Conservation (phyloP, 2,329 filamentous ascomycete genomes). For the Colletotrichum brevisporum region DNA sequence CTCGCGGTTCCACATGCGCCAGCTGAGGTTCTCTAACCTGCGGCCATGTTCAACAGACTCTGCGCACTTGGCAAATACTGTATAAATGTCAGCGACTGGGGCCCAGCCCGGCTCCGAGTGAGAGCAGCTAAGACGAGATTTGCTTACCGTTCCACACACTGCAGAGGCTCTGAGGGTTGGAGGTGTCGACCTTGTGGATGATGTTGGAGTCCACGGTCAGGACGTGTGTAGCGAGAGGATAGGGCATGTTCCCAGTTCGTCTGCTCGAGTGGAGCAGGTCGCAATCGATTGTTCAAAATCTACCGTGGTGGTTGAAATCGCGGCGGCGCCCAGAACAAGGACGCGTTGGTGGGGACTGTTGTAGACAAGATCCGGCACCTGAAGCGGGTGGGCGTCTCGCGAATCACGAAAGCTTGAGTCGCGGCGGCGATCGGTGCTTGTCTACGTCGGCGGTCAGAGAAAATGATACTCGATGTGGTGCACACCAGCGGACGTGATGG, state of each 20-base stretch:
- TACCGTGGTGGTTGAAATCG: slow-evolving; percentile 44
- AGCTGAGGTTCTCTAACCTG: slow-evolving; percentile 93
- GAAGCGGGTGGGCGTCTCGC: slow-evolving; percentile 25
- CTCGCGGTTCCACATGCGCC: slow-evolving; percentile 95
- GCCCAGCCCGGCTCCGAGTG: slow-evolving; percentile 45
- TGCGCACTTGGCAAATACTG: slow-evolving; percentile 95
- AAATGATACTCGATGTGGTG: too few relatives aligned
- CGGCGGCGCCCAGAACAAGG: slow-evolving; percentile 31
- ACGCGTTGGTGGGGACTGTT: neutral
- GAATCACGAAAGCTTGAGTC: too few relatives aligned
- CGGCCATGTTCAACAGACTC: slow-evolving; percentile 94
- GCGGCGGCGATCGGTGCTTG: too few relatives aligned
- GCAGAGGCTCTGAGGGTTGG: slow-evolving; percentile 92
- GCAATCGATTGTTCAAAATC: slow-evolving; percentile 40
- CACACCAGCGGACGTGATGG: too few relatives aligned
- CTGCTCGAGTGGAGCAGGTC: slow-evolving; percentile 56
- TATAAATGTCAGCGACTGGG: slow-evolving; percentile 24
- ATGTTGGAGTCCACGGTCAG: slow-evolving; percentile 92
- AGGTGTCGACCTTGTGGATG: slow-evolving; percentile 94
- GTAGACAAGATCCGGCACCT: slow-evolving; percentile 31
- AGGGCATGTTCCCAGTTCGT: slow-evolving; percentile 76
- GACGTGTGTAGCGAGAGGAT: slow-evolving; percentile 85
- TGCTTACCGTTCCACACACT: slow-evolving; percentile 95
- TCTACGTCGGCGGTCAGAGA: too few relatives aligned
- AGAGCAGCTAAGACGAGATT: slow-evolving; percentile 6